These are phyloP conservation scores for Didymella keratinophila DNA, from an alignment of 2,329 filamentous ascomycete species.

Conservation along the genomic window DNA sequence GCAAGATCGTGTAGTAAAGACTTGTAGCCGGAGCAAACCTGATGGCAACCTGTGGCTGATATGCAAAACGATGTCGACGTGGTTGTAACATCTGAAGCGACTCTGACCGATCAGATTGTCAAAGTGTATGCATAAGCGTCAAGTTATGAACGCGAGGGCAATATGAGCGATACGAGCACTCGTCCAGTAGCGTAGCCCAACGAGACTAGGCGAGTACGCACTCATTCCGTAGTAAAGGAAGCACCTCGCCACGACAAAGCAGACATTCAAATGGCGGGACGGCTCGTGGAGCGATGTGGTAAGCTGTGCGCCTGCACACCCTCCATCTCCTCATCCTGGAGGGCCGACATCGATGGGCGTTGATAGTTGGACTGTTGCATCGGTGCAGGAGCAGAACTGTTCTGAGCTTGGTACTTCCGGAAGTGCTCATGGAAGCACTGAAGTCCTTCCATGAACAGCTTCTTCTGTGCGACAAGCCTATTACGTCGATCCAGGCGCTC, in stretches of 20 bases:
- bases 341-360: neutral
- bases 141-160: no score
- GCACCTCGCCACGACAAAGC: neutral
- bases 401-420: constrained; percentile 12
- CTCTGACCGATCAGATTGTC: no score
- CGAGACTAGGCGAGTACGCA: neutral
- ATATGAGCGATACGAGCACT: no score
- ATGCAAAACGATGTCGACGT: no score
- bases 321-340: neutral
- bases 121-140: no score
- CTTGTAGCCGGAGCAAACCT: no score
- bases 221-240: neutral
- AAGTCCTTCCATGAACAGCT: constrained; percentile 40
- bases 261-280: neutral
- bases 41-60: no score
- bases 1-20: no score
- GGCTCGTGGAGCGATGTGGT: neutral
- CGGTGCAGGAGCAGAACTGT: neutral
- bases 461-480: constrained; percentile 36
- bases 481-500: constrained; percentile 37
- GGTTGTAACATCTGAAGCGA: no score
- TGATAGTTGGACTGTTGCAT: constrained; percentile 1
- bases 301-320: neutral
- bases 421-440: constrained; percentile 23
- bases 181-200: no score